Conservation (phyloP, 148 eudicot species). For the Dysphania ambrosioides region DNA sequence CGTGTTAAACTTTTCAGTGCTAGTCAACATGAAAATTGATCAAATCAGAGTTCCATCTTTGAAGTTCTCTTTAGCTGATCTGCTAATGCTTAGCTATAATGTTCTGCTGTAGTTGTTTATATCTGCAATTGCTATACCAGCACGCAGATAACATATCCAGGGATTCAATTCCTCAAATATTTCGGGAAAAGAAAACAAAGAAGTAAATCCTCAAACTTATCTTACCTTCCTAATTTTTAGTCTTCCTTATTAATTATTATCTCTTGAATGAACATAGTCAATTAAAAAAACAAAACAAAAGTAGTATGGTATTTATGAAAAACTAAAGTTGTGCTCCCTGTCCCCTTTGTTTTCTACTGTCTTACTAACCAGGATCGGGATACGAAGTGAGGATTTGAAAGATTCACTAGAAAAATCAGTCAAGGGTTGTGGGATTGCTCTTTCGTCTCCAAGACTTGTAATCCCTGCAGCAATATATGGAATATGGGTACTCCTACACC, state of each 20-base stretch:
- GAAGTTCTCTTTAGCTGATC: neutral
- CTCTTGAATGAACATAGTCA: too few species aligned
- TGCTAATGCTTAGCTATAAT: neutral
- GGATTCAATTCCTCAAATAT: slow-evolving; percentile 71
- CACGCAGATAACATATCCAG: slow-evolving; percentile 65
- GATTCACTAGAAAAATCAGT: slow-evolving; percentile 56
- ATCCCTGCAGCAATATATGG: slow-evolving; percentile 87
- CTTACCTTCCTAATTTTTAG: slow-evolving; percentile 1
- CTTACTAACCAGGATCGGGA: slow-evolving; percentile 59
- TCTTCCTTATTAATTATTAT: too few species aligned
- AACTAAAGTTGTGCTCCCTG: neutral
- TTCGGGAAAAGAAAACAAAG: slow-evolving; percentile 62
- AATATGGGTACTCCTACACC: slow-evolving; percentile 71
- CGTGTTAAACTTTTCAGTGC: neutral
- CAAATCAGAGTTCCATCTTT: neutral
- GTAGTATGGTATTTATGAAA: too few species aligned
- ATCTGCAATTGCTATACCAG: slow-evolving; percentile 70
- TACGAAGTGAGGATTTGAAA: slow-evolving; percentile 76
- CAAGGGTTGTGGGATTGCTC: slow-evolving; percentile 77
- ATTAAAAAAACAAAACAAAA: too few species aligned
- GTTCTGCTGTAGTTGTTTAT: slow-evolving; percentile 64
- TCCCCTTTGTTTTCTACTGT: neutral
- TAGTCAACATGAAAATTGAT: neutral
- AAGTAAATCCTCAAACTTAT: slow-evolving; percentile 39
- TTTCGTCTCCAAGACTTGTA: slow-evolving; percentile 89